Evolutionary conservation across 192 early-diverging fungal genomes (phyloP), one percentile per base, ranked within the genome.

Genomic region (Blastocladiella britannica): DNA sequence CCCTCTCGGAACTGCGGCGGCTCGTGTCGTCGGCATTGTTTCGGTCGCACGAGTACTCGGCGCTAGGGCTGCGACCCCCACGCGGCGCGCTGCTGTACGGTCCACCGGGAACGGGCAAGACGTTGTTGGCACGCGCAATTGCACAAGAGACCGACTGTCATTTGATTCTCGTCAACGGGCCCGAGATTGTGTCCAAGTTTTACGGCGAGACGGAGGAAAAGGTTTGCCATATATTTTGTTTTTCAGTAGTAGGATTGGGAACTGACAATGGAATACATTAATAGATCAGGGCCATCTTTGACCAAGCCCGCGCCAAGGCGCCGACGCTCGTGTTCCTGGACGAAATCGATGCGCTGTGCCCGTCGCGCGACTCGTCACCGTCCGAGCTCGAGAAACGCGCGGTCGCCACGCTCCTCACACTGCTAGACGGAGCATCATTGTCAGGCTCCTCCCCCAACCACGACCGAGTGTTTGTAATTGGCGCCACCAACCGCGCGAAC

Each of bases 41-140:
- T 20, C 37, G 37, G 15, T 20, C 37, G 37, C 37, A 47, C 37
- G 37, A 47, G 37, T 47, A 47, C 9, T 20, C 37, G 37, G 15
- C 15, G 37, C 37, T 63, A 72, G 81, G 85, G 1, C 72, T 97
- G 8, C 70, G 73, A 52, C 88, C 91, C n/a, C 93, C 95, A 18
- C 83, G 85, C 43, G 93, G 92, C 15, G 74, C 93, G 0, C 68
- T 96, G n/a, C 64, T 96, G 6, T 84, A 75, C 66, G 92, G 92
- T 0, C 89, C 88, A 29, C 88, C 91, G 26, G 92, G 92, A 7
- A 93, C 92, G 6, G 92, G 92, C n/a, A 96, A 96, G 66, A 96
- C 92, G 7, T 72, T 96, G 26, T 78, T 96, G 51, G 92, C 91
- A 0, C 73, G 88, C n/a, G 82, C 86, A 12, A 84, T 93, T 0